Conservation (phyloP, 2,329 filamentous ascomycete genomes). For the Penicillium paneum region DNA sequence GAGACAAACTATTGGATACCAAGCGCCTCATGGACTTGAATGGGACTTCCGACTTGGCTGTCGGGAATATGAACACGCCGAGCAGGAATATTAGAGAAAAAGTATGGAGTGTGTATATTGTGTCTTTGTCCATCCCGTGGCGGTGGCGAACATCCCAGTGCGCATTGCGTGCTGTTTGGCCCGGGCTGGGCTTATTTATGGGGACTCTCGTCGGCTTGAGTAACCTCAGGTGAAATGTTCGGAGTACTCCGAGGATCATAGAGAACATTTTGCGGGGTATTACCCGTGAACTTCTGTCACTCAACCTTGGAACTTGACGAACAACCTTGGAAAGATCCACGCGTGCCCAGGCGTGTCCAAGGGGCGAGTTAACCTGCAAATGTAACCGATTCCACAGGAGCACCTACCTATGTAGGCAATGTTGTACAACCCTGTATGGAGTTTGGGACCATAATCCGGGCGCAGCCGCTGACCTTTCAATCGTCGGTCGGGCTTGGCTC, state of each 20-base stretch:
- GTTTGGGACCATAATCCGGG: background rate
- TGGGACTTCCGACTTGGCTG: conserved; percentile 4
- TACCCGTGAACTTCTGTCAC: background rate
- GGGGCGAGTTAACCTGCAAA: background rate
- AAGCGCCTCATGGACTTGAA: background rate
- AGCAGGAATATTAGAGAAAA: background rate
- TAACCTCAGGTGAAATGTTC: background rate
- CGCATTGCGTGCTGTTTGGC: background rate
- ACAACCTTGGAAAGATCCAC: background rate
- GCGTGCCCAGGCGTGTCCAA: background rate
- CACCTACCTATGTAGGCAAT: background rate
- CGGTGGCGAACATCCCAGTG: background rate
- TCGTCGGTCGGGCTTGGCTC: background rate
- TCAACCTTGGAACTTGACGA: background rate
- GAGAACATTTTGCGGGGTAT: background rate
- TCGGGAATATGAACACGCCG: background rate
- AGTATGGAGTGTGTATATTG: background rate
- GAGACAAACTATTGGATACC: background rate
- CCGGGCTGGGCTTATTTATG: background rate
- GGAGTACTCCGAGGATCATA: background rate
- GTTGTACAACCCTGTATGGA: background rate
- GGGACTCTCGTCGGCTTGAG: background rate
- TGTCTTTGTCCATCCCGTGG: background rate
- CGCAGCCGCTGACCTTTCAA: background rate
- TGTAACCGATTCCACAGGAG: background rate